Base-by-base conservation (phyloP, 176 grass and related monocot species). In the Poa pratensis region DNA sequence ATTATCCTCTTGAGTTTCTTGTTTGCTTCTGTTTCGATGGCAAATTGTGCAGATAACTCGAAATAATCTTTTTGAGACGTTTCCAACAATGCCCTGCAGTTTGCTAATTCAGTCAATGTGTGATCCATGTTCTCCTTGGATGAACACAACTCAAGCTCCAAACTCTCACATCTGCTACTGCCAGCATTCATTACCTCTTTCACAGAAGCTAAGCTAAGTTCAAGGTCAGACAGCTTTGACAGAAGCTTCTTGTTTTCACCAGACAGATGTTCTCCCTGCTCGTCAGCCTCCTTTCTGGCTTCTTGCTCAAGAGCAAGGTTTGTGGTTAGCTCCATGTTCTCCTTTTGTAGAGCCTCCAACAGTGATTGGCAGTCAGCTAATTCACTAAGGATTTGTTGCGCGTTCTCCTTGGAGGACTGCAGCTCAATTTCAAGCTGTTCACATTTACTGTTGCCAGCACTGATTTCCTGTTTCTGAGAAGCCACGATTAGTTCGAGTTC, bases 1-100 rank as follows among this genome's bases (percentile, higher is more conserved):
- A 69, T 92, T 95, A 72, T 81, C 88, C 40, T 90, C 90, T 85
- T 75, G 30, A 98, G 78, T 73, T 87, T 90, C 45, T 79, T 90
- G 32, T 69, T 95, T 85, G 83, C 73, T 83, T 93, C 86, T 80
- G 42, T 85, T 75, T 87, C 73, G 0, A 69, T 66, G 17, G 53
- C 32, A 66, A 82, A 77, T 63, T 67, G 83, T 63, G 53, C 67
- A 73, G 57, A 86, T 83, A 92, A 79, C 37, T 89, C 90, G 27
- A 71, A 34, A 88, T 90, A 86, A 50, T 92, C 83, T 39, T 86
- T 88, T 65, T 95, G 90, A 22, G 78, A 81, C 42, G 40, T 79
- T 84, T 86, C 90, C 60, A 84, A 71, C 42, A 71, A 90, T 84
- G 27, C 65, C 57, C 64, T 86, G 72, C 88, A 92, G 30, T 85